Evolutionary conservation across 768 basidiomycete species (phyloP).

Genomic region (Collybia sp.): DNA sequence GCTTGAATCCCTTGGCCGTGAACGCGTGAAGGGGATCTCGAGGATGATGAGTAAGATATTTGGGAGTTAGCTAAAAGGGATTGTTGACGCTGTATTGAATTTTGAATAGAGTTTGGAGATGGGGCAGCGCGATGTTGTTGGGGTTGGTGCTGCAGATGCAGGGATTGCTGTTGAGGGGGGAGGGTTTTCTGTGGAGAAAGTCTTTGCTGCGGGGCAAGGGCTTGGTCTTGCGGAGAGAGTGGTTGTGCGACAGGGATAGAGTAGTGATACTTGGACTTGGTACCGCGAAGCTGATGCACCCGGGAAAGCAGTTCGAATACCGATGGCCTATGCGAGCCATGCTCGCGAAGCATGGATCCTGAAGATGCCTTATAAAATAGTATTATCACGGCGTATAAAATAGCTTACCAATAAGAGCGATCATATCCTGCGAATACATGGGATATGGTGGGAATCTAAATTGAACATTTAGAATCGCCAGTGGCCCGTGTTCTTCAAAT

Average conservation of each 20-base stretch:
- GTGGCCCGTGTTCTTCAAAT: conserved; percentile 94
- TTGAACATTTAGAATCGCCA: conserved; percentile 95
- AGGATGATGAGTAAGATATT: conserved; percentile 2
- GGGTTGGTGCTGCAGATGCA: no score
- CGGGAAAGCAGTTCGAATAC: conserved; percentile 82
- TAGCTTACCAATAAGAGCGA: conserved; percentile 72
- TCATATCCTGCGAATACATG: conserved; percentile 80
- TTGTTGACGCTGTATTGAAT: conserved; percentile 19
- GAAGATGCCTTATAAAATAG: conserved; percentile 9
- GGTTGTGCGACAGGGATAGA: conserved; percentile 44
- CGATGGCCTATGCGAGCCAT: conserved; percentile 79
- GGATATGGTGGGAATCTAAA: conserved; percentile 90
- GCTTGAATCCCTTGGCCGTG: conserved; percentile 52
- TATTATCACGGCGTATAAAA: conserved; percentile 2
- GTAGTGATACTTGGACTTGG: conserved; percentile 77
- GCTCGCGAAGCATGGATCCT: conserved; percentile 93
- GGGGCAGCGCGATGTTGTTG: conserved; percentile 9
- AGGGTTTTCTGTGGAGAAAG: no score
- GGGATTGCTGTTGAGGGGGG: no score
- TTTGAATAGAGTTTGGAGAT: conserved; percentile 22
- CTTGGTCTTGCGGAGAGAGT: conserved; percentile 32
- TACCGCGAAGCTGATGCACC: conserved; percentile 85
- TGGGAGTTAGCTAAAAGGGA: no score
- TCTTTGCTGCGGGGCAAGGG: no score
- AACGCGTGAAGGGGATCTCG: conserved; percentile 27